phyloP scores from a whole-genome alignment of 192 early-diverging fungal genomes.

The Diversispora epigaea region DNA sequence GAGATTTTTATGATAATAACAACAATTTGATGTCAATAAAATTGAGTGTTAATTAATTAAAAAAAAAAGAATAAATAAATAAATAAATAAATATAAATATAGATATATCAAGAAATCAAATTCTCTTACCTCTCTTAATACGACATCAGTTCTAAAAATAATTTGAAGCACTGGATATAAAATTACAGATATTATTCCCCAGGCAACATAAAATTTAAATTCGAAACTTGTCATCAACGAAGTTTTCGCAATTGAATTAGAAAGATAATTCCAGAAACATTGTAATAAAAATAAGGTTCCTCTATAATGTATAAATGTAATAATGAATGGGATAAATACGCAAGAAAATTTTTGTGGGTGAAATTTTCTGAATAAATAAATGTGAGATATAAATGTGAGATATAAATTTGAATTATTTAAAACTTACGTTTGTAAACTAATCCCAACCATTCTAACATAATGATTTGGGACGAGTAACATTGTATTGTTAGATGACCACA shows the following conservation, averaged over 20 bases:
- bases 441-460: constrained; percentile 5
- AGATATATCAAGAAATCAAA: too few species aligned
- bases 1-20: background rate
- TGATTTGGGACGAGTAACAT: background rate
- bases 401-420: background rate
- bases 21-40: background rate
- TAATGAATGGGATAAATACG: background rate
- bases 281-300: constrained; percentile 38
- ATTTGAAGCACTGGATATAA: constrained; percentile 36
- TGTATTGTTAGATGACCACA: background rate
- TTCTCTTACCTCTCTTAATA: constrained; percentile 21
- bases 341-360: background rate
- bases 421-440: constrained; percentile 25
- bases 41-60: background rate
- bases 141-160: constrained; percentile 24
- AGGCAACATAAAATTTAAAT: constrained; percentile 37
- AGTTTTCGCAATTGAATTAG: constrained; percentile 32
- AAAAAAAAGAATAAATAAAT: background rate
- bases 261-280: constrained; percentile 43
- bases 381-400: too few species aligned
- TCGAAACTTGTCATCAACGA: constrained; percentile 39
- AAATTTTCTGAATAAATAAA: too few species aligned
- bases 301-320: constrained; percentile 6
- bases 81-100: background rate
- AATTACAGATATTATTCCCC: constrained; percentile 29